Evolutionary conservation across 2,329 filamentous ascomycete genomes (phyloP).

Genomic region (Aureobasidium melanogenum): DNA sequence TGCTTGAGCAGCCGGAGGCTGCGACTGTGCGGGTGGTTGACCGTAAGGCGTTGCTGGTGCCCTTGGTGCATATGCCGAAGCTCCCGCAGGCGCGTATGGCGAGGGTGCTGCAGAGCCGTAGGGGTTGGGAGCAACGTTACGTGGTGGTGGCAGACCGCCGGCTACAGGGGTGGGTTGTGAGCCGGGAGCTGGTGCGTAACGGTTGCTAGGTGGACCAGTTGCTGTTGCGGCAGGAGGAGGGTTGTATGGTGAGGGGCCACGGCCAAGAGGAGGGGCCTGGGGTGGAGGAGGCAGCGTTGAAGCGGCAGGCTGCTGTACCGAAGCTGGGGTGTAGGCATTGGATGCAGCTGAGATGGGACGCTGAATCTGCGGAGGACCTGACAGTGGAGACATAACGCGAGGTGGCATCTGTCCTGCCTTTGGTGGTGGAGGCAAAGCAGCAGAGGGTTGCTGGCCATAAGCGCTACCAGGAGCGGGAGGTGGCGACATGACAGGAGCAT

Average conservation of each 20-base stretch:
- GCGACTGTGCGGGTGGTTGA: slow-evolving; percentile 32
- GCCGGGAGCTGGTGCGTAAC: slow-evolving; percentile 63
- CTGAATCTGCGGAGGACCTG: slow-evolving; percentile 44
- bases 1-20: slow-evolving; percentile 28
- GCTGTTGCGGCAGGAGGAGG: slow-evolving; percentile 53
- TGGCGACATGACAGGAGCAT: slow-evolving; percentile 47
- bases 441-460: slow-evolving; percentile 53
- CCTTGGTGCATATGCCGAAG: neutral
- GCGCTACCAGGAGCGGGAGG: slow-evolving; percentile 46
- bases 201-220: slow-evolving; percentile 58
- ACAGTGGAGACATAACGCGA: slow-evolving; percentile 59
- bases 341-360: slow-evolving; percentile 45
- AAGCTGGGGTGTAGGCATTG: slow-evolving; percentile 54
- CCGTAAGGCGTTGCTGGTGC: slow-evolving; percentile 24
- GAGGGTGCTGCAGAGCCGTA: slow-evolving; percentile 26
- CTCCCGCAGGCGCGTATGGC: slow-evolving; percentile 17
- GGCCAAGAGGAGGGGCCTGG: slow-evolving; percentile 52
- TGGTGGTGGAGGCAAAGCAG: slow-evolving; percentile 73
- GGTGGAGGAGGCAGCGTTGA: slow-evolving; percentile 34
- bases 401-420: slow-evolving; percentile 63
- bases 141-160: slow-evolving; percentile 28
- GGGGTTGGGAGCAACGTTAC: slow-evolving; percentile 38
- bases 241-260: slow-evolving; percentile 80
- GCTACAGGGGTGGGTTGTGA: slow-evolving; percentile 37
- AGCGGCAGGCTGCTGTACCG: slow-evolving; percentile 26